A percentile compares a stretch with the other conserved stretches of the same genome.
Evolutionary conservation across 768 basidiomycete species (phyloP).

Genomic region (Glaciozyma antarctica): DNA sequence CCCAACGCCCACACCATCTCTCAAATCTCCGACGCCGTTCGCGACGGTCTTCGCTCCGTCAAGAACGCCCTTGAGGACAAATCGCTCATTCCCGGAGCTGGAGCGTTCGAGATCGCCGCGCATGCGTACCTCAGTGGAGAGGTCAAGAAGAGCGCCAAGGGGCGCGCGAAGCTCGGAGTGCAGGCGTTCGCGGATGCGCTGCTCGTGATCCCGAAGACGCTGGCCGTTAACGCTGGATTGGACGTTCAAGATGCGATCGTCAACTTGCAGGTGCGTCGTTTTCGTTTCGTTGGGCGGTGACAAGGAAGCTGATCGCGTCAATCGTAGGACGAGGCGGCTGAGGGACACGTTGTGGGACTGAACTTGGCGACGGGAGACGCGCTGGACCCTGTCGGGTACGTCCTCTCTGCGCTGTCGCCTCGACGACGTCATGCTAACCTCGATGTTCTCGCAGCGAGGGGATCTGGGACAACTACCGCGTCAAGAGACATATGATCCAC

Average conservation of each 20-base stretch:
- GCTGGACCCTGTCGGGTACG: constrained; percentile 72
- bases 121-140: constrained; percentile 64
- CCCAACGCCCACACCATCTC: constrained; percentile 92
- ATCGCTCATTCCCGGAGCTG: constrained; percentile 83
- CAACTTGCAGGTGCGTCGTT: constrained; percentile 60
- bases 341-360: constrained; percentile 84
- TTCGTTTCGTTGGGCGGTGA: background rate
- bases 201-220: constrained; percentile 87
- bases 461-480: constrained; percentile 97
- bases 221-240: constrained; percentile 90
- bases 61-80: constrained; percentile 95
- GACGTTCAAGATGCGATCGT: constrained; percentile 95
- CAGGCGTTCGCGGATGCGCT: constrained; percentile 94
- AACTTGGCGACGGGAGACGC: constrained; percentile 91
- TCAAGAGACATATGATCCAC: constrained; percentile 97
- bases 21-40: constrained; percentile 95
- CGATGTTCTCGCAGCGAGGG: constrained; percentile 48
- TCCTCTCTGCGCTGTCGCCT: background rate
- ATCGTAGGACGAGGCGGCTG: constrained; percentile 75
- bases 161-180: constrained; percentile 91
- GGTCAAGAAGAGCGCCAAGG: constrained; percentile 79
- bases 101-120: constrained; percentile 92
- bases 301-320: background rate
- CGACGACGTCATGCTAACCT: background rate
- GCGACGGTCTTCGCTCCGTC: constrained; percentile 89